phyloP scores from a whole-genome alignment of 768 basidiomycete species.

The Serpula lacrymans region DNA sequence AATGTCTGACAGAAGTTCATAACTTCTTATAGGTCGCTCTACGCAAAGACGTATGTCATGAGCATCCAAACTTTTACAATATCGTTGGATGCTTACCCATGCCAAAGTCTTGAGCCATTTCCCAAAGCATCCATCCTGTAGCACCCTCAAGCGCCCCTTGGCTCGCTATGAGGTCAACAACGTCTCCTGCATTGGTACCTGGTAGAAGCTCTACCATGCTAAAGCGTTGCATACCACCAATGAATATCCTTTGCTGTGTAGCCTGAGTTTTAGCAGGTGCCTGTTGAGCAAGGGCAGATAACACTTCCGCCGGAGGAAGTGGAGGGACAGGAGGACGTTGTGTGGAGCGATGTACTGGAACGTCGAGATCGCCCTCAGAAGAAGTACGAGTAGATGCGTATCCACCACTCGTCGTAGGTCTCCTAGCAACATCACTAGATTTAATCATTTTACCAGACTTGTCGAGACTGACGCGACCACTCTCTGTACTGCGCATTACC shows the following conservation, averaged over 20 bases:
- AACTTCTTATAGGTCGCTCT: constrained; percentile 91
- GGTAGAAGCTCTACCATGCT: constrained; percentile 69
- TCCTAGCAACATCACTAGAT: constrained; percentile 24
- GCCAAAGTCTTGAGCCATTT: constrained; percentile 87
- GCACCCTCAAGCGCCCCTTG: constrained; percentile 64
- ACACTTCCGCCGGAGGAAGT: constrained; percentile 29
- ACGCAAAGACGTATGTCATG: constrained; percentile 5
- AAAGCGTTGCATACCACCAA: constrained; percentile 74
- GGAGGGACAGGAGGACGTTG: constrained; percentile 38
- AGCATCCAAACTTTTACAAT: neutral
- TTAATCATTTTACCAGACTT: constrained; percentile 15
- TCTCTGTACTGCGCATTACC: constrained; percentile 9
- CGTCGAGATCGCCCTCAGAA: constrained; percentile 18
- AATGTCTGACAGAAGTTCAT: constrained; percentile 77
- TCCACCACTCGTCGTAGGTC: constrained; percentile 10
- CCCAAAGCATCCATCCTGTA: constrained; percentile 88
- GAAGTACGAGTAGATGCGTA: constrained; percentile 16
- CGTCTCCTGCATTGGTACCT: constrained; percentile 67
- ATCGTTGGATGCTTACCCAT: constrained; percentile 62
- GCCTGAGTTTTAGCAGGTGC: constrained; percentile 24
- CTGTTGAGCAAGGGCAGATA: constrained; percentile 26
- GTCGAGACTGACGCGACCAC: constrained; percentile 13
- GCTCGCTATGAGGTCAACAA: constrained; percentile 60
- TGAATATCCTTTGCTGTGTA: constrained; percentile 70
- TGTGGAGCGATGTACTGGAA: constrained; percentile 18